Evolutionary conservation across 257 asterid species (phyloP).

Genomic region (Ligustrum vulgare): DNA sequence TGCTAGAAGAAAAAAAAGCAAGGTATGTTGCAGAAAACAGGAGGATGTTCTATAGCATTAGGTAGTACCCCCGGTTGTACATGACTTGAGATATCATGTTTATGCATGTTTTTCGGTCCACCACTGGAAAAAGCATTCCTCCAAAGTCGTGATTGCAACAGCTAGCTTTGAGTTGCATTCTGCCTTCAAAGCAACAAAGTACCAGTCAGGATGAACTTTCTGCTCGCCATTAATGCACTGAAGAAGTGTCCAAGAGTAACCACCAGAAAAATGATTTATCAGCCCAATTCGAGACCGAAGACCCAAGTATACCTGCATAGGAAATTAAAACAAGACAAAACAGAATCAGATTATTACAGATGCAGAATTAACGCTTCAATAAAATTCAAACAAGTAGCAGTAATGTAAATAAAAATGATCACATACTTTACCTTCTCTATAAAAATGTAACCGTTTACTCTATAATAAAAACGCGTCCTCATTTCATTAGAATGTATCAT

Average conservation of each 20-base stretch:
- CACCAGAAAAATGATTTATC: conserved; percentile 59
- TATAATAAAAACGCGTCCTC: not conserved
- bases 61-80: conserved; percentile 91
- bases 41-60: conserved; percentile 14
- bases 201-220: conserved; percentile 65
- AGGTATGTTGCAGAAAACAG: conserved; percentile 13
- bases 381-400: conserved; percentile 19
- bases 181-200: conserved; percentile 68
- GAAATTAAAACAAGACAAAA: conserved; percentile 13
- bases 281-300: conserved; percentile 72
- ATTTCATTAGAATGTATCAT: not conserved
- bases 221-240: conserved; percentile 83
- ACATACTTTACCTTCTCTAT: conserved; percentile 1
- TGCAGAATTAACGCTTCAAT: conserved; percentile 6
- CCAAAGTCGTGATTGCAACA: conserved; percentile 93
- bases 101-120: conserved; percentile 88
- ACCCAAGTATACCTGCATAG: conserved; percentile 68
- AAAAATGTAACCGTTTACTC: not conserved
- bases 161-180: conserved; percentile 97
- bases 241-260: conserved; percentile 78
- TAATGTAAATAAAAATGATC: conserved; percentile 3
- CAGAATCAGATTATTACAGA: not conserved
- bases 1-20: conserved; percentile 4
- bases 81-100: conserved; percentile 98
- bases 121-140: conserved; percentile 98